Base-by-base conservation (phyloP, 169 alveolate species). In the Cryptosporidium parvum region DNA sequence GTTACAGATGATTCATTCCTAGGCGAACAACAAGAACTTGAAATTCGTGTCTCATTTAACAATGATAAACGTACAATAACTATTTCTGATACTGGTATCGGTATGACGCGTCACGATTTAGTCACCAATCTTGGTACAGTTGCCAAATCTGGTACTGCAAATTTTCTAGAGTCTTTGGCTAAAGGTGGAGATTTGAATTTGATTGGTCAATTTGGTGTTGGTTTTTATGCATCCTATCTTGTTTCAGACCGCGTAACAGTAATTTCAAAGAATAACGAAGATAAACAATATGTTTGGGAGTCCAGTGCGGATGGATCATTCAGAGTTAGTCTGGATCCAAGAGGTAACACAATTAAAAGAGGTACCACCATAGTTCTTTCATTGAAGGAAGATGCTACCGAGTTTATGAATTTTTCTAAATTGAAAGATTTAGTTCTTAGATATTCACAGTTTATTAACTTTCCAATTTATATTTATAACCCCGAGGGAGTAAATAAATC, bases 151-250 rank as follows among this genome's bases (percentile, higher is more conserved):
- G 99, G 99, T 35, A 98, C 99, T 4, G 97, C 99, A 12, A 97
- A 98, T 92, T 99, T 99, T 94, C 93, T 99, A 71, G 99, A 98
- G 86, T 98, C 99, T 29, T 95, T 99, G 42, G 96, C 99, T 12
- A 96, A 96, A 91, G 96, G 95, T 62, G 97, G 97, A 51, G 98
- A 97, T 70, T 94, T 98, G 85, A 97, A 97, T 91, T 94, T 99
- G 84, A 98, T 99, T 75, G 99, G 99, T 18, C 99, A 99, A 95
- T 99, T 99, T 91, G 99, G 99, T 72, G 99, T 99, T 42, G 99
- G 99, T 39, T 99, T 99, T 94, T 99, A 99, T 95, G 96, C 99
- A 52, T 97, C 99, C 61, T 99, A 97, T 96, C 95, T 99, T 85
- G 99, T 98, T 56, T 99, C 99, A 42, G 98, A 99, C 91, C 96